phyloP scores from a whole-genome alignment of 75 land plant genomes.

The Pseudotsuga menziesii region DNA sequence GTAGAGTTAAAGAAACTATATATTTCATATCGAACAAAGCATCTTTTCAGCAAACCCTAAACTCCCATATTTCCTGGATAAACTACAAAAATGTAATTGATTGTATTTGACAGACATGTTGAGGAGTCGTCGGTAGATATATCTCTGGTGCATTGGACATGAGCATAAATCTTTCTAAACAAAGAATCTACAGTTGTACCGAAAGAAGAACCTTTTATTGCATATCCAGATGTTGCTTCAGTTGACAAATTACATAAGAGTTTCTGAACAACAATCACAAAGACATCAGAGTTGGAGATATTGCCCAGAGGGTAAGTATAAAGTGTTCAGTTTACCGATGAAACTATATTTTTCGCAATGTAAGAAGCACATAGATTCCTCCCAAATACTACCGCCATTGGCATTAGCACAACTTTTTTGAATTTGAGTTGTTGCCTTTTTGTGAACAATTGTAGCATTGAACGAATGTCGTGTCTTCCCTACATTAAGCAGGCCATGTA shows the following conservation, averaged over 20 bases:
- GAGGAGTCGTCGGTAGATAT: not conserved
- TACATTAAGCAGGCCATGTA: not conserved
- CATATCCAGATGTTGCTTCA: not conserved
- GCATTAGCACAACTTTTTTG: not conserved
- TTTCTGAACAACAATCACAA: not conserved
- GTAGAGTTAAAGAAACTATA: not conserved
- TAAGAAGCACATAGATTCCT: not conserved
- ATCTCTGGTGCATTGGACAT: not conserved
- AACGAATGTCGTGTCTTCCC: not conserved
- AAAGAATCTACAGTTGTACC: not conserved
- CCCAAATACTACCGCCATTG: not conserved
- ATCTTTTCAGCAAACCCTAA: not conserved
- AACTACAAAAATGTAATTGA: not conserved
- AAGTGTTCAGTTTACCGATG: not conserved
- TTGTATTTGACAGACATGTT: not conserved
- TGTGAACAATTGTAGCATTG: not conserved
- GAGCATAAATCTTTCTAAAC: not conserved
- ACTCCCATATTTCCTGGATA: not conserved
- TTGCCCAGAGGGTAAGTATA: not conserved
- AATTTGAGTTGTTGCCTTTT: not conserved
- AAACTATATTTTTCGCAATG: not conserved
- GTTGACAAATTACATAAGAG: not conserved
- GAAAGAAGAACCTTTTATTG: not conserved
- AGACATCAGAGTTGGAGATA: not conserved
- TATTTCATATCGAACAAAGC: not conserved